phyloP scores from a whole-genome alignment of 495 filamentous ascomycete genomes.

The Jackrogersella minutella region DNA sequence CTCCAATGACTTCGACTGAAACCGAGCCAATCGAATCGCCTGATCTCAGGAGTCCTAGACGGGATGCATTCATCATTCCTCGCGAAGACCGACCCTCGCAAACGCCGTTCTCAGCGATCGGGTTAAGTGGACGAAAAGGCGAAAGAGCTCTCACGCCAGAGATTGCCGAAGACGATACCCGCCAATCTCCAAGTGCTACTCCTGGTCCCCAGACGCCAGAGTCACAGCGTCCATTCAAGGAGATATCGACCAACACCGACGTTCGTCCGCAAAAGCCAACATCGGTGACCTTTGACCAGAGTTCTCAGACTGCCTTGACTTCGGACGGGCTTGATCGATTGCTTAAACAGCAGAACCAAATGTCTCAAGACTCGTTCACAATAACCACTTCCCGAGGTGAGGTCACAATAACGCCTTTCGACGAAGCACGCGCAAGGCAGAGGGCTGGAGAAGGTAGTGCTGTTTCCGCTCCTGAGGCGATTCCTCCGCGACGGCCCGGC shows the following conservation, averaged over 20 bases:
- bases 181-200: constrained; percentile 53
- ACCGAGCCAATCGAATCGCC: constrained; percentile 57
- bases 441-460: constrained; percentile 35
- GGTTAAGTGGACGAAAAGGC: constrained; percentile 55
- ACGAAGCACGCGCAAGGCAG: constrained; percentile 47
- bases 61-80: constrained; percentile 59
- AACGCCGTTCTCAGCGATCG: constrained; percentile 43
- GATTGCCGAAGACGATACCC: constrained; percentile 66
- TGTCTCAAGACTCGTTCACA: constrained; percentile 14
- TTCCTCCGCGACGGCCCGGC: constrained; percentile 62
- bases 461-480: constrained; percentile 38
- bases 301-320: constrained; percentile 77
- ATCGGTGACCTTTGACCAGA: constrained; percentile 66
- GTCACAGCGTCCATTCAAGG: constrained; percentile 53
- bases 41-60: constrained; percentile 53
- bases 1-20: constrained; percentile 56
- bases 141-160: constrained; percentile 46
- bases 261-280: constrained; percentile 46
- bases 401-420: constrained; percentile 22
- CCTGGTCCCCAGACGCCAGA: constrained; percentile 50
- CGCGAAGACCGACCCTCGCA: constrained; percentile 45
- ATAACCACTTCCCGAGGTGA: constrained; percentile 38
- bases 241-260: constrained; percentile 50
- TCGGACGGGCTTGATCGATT: constrained; percentile 75
- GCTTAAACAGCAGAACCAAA: constrained; percentile 50